Evolutionary conservation across 2,329 filamentous ascomycete genomes (phyloP).

Genomic region (Aspergillus puulaauensis): DNA sequence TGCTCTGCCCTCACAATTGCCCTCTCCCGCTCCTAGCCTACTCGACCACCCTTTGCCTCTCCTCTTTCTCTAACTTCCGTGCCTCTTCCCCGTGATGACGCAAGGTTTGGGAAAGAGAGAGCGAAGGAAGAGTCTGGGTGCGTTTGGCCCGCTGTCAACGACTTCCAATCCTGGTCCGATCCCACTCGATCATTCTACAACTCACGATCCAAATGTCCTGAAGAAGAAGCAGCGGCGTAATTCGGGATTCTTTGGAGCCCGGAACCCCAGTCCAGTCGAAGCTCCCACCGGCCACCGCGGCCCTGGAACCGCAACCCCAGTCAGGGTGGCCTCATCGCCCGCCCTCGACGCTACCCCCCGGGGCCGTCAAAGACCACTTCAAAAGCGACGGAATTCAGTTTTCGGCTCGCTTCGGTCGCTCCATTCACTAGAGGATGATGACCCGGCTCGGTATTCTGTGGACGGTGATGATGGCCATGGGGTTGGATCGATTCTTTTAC

Average conservation of each 20-base stretch:
- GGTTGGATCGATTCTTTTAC: slow-evolving; percentile 53
- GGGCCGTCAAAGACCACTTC: slow-evolving; percentile 43
- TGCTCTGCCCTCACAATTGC: slow-evolving; percentile 9
- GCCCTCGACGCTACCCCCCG: slow-evolving; percentile 29
- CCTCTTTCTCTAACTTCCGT: slow-evolving; percentile 7
- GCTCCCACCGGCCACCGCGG: slow-evolving; percentile 20
- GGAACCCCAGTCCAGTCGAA: slow-evolving; percentile 27
- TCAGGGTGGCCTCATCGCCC: slow-evolving; percentile 23
- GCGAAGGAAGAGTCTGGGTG: slow-evolving; percentile 36
- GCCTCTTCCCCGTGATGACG: slow-evolving; percentile 28
- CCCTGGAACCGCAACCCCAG: slow-evolving; percentile 27
- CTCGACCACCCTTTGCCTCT: slow-evolving; percentile 1
- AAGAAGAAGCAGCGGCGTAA: slow-evolving; percentile 38
- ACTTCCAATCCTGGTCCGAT: slow-evolving; percentile 21
- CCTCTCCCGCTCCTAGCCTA: slow-evolving; percentile 1
- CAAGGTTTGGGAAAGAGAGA: slow-evolving; percentile 32
- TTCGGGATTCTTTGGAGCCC: slow-evolving; percentile 39
- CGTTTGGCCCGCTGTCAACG: slow-evolving; percentile 32
- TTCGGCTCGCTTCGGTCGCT: slow-evolving; percentile 59
- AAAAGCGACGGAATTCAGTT: slow-evolving; percentile 53
- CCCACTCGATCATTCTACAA: slow-evolving; percentile 37
- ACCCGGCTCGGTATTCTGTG: slow-evolving; percentile 20
- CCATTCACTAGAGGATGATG: slow-evolving; percentile 49
- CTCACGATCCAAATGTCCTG: slow-evolving; percentile 34
- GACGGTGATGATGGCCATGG: slow-evolving; percentile 25